phyloP scores from a whole-genome alignment of 2,329 filamentous ascomycete species.

The Nannizzia gypsea region DNA sequence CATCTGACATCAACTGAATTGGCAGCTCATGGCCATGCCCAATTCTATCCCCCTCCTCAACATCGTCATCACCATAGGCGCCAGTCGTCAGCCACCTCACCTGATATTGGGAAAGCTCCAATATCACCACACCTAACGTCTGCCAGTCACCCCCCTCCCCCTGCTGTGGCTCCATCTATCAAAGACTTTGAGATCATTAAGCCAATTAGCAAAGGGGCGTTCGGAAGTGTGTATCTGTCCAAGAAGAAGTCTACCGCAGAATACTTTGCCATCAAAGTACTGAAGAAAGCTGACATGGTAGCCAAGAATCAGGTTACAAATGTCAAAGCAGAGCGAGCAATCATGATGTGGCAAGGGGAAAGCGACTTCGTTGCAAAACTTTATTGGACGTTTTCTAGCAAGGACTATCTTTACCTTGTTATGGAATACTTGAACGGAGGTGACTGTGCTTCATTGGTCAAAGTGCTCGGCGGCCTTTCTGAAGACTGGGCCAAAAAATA shows the following conservation, averaged over 20 bases:
- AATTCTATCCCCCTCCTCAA: constrained; percentile 41
- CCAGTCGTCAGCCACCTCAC: constrained; percentile 82
- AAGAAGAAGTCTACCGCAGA: constrained; percentile 98
- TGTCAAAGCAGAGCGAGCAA: constrained; percentile 93
- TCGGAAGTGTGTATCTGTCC: constrained; percentile 92
- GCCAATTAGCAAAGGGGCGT: constrained; percentile 96
- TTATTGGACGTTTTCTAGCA: constrained; percentile 99
- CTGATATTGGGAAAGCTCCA: constrained; percentile 54
- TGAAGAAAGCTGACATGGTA: constrained; percentile 99
- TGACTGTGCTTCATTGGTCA: constrained; percentile 92
- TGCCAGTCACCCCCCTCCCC: constrained; percentile 68
- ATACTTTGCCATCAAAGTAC: constrained; percentile 95
- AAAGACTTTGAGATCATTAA: constrained; percentile 99
- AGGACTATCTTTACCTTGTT: constrained; percentile 94
- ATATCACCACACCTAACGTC: constrained; percentile 72
- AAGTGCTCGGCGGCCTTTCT: constrained; percentile 77
- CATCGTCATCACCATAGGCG: constrained; percentile 62
- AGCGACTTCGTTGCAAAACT: constrained; percentile 98
- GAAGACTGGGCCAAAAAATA: constrained; percentile 99
- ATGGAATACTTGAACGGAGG: constrained; percentile 99
- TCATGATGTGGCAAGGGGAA: constrained; percentile 99
- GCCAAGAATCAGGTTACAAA: constrained; percentile 99
- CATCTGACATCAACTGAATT: constrained; percentile 70
- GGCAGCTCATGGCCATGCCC: constrained; percentile 34
- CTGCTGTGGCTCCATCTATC: constrained; percentile 86